Base-by-base conservation (phyloP, 176 grass and related monocot species). In the Oryza coarctata region DNA sequence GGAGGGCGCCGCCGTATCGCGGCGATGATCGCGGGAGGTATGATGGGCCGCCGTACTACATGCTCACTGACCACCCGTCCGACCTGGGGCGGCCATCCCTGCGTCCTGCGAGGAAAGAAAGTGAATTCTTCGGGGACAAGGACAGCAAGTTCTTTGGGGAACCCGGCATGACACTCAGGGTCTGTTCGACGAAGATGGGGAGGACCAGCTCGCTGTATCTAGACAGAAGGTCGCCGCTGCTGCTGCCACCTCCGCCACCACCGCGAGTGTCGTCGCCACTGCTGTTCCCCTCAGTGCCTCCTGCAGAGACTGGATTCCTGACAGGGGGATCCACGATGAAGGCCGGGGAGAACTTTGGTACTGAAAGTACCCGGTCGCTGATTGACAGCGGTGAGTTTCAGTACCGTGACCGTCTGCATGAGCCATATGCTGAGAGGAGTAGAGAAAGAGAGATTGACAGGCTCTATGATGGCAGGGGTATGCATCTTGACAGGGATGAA, bases 391-490 rank as follows among this genome's bases (percentile, higher is more conserved):
- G 26, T 4, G 13, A 60, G 43, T 66, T 88, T 62, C 75, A 70
- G 68, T 81, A 88, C 50, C 65, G 10, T 1, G 41, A 86, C 26
- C 58, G 12, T 20, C 41, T 84, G 50, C 35, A 12, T 69, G 80
- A 26, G 26, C 72, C 66, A 0, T 81, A 89, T 60, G 68, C 14
- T 49, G 86, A 84, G 13, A 73, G 75, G 40, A 73, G 29, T 72
- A 88, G 75, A 82, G 82, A 84, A 44, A 88, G 79, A 82, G 82
- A 84, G 25, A 83, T 14, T 7, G 80, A 74, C 62, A 90, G 76
- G 43, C 40, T 65, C 39, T 85, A 77, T 66, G 44, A 39, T 80
- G 35, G 76, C 22, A 82, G 9, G 41, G 70, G 77, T 33, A 7
- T 71, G 41, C 76, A 82, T 86, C 34, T 39, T 81, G 68, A 28